phyloP scores from a whole-genome alignment of 164 flowering plant species.

The Magnolia changhungtana region DNA sequence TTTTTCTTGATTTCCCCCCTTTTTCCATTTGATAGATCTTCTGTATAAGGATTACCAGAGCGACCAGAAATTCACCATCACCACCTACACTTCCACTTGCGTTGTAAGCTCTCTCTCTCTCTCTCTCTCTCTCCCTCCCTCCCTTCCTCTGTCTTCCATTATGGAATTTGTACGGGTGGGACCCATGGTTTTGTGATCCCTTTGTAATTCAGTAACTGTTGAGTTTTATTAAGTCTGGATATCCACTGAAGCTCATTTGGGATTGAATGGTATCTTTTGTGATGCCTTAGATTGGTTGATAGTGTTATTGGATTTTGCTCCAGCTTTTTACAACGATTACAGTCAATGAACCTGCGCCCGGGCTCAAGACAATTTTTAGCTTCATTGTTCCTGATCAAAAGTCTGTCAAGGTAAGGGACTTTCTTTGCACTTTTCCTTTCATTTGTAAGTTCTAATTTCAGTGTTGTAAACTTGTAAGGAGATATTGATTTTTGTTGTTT shows the following conservation, averaged over 20 bases:
- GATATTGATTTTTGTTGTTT: no score
- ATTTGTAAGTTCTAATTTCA: not conserved
- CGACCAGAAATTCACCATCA: conserved; percentile 81
- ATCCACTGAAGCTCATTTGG: not conserved
- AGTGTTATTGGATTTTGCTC: not conserved
- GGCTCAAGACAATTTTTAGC: conserved; percentile 75
- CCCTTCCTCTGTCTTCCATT: no score
- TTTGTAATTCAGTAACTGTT: no score
- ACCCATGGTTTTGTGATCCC: no score
- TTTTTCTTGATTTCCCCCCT: not conserved
- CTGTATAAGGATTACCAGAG: conserved; percentile 83
- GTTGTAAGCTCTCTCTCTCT: conserved; percentile 47
- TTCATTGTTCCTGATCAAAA: conserved; percentile 70
- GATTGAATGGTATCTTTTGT: not conserved
- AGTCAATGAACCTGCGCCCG: conserved; percentile 79
- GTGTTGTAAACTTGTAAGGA: not conserved
- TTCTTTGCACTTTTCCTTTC: not conserved
- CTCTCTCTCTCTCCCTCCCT: conserved; percentile 4
- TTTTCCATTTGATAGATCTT: conserved; percentile 53
- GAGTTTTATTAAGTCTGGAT: no score
- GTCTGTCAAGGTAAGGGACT: conserved; percentile 66
- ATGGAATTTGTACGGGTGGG: no score
- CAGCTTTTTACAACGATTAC: conserved; percentile 69
- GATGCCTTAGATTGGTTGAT: conserved; percentile 6
- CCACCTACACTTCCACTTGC: conserved; percentile 70